Evolutionary conservation across 2,329 filamentous ascomycete species (phyloP).

Genomic region (Diaporthe australafricana): DNA sequence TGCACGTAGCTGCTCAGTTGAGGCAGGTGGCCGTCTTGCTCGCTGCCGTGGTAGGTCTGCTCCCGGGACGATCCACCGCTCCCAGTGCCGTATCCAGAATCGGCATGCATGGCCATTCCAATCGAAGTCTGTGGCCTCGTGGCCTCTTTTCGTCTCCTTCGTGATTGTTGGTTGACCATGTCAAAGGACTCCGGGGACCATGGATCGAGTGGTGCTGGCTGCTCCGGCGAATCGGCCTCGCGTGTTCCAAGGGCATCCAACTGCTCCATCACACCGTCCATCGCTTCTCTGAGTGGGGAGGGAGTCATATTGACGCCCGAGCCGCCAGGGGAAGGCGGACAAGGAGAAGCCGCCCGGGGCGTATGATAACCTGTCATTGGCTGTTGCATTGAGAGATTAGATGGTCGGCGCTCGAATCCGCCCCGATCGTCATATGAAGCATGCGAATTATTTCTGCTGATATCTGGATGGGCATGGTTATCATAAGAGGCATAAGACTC

Average conservation of each 20-base stretch:
- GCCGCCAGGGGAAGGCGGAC: slow-evolving; percentile 74
- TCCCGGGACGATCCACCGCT: slow-evolving; percentile 65
- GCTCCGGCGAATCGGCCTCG: slow-evolving; percentile 65
- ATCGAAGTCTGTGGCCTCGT: slow-evolving; percentile 78
- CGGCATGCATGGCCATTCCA: slow-evolving; percentile 69
- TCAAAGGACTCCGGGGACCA: slow-evolving; percentile 95
- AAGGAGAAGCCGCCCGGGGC: slow-evolving; percentile 70
- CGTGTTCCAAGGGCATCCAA: slow-evolving; percentile 84
- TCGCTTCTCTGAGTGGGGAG: slow-evolving; percentile 91
- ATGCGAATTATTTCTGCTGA: slow-evolving; percentile 52
- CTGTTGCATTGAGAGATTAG: slow-evolving; percentile 52
- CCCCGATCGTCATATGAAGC: slow-evolving; percentile 49
- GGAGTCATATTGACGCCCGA: slow-evolving; percentile 76
- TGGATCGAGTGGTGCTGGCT: slow-evolving; percentile 65
- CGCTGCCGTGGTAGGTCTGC: slow-evolving; percentile 54
- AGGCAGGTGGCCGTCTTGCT: slow-evolving; percentile 67
- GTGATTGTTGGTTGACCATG: slow-evolving; percentile 58
- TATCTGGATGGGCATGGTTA: slow-evolving; percentile 33
- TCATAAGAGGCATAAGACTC: slow-evolving; percentile 38
- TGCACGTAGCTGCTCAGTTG: slow-evolving; percentile 89
- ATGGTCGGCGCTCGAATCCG: slow-evolving; percentile 36
- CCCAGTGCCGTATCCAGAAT: slow-evolving; percentile 71
- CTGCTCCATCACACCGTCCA: slow-evolving; percentile 98
- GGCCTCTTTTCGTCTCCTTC: slow-evolving; percentile 45
- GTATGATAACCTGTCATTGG: slow-evolving; percentile 60